These are phyloP conservation scores for Bipolaris cookei DNA, from an alignment of 2,329 filamentous ascomycete genomes.

Conservation along the genomic window DNA sequence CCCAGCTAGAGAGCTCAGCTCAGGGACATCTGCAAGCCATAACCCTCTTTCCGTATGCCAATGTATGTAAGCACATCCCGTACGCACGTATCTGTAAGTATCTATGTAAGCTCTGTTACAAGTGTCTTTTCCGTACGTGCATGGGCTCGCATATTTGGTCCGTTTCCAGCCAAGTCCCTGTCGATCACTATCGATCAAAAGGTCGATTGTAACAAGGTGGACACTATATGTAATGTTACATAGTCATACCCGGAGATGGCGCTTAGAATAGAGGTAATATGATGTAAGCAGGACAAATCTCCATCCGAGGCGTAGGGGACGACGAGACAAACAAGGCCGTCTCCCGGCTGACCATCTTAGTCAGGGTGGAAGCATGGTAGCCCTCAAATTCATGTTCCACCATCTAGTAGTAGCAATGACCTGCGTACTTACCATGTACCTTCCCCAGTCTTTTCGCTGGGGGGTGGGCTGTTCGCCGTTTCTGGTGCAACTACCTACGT, in stretches of 20 bases:
- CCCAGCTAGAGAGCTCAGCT: neutral
- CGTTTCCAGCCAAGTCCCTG: conserved; percentile 4
- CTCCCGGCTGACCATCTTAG: neutral
- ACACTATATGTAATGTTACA: neutral
- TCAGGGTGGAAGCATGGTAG: neutral
- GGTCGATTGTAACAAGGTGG: neutral
- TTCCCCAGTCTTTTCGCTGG: no score
- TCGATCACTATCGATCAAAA: neutral
- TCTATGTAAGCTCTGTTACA: neutral
- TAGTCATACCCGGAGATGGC: neutral
- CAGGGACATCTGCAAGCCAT: conserved; percentile 5
- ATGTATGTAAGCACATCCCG: neutral
- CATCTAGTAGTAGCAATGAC: no score
- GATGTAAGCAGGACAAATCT: neutral
- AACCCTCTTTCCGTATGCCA: neutral
- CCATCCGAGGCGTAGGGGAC: no score
- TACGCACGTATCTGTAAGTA: neutral
- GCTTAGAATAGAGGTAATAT: neutral
- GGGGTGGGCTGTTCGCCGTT: neutral
- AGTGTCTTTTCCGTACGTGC: neutral
- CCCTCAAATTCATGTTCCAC: neutral
- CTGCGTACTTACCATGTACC: no score
- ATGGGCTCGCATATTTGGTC: neutral
- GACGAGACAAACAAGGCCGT: neutral
- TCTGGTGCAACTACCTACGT: neutral